Base-by-base conservation (phyloP, 2,329 filamentous ascomycete genomes). In the Trichoderma pleuroti region DNA sequence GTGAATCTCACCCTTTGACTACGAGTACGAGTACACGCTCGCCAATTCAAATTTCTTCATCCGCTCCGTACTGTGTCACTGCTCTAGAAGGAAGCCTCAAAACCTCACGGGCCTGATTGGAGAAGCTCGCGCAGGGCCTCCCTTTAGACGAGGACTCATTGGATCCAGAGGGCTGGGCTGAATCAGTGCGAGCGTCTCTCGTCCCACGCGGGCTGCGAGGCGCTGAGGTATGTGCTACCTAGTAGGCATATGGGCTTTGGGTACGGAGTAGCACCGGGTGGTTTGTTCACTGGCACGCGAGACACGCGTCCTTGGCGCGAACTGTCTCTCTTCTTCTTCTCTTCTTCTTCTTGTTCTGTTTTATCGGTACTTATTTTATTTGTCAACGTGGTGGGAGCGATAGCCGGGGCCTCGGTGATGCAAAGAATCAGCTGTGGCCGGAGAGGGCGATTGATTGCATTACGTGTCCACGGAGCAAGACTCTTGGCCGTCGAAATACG, bases 121-220 rank as follows among this genome's bases (percentile, higher is more conserved):
- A 56, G 49, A 66, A 39, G 36, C 32, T 42, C 63, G 49, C 49
- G 28, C 30, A 52, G 21, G 24, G 21, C 30, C 21, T 16, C 32
- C 63, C 30, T 36, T 26, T 54, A 54, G 46, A 65, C 62, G 52
- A 57, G 63, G 30, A 30, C 5, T n/a, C 49, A 49, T 49, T 60
- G 65, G 65, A 68, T 60, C 65, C 36, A n/a, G 65, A 46, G 34
- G 64, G 54, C 64, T 68, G 64, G 64, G 64, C 64, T 68, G 54
- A 49, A 68, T 68, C 54, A 49, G 64, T 49, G 64, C 24, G n/a
- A 59, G 24, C 18, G 28, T 49, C 24, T 21, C 30, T 42, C 54
- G 65, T 68, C 65, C 54, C 65, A 68, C 65, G 65, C 54, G 52
- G 54, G 65, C 36, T 60, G 65, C 54, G 54, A 60, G 65, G 54